Conservation (phyloP, 768 basidiomycete genomes). For the Collybiopsis luxurians region DNA sequence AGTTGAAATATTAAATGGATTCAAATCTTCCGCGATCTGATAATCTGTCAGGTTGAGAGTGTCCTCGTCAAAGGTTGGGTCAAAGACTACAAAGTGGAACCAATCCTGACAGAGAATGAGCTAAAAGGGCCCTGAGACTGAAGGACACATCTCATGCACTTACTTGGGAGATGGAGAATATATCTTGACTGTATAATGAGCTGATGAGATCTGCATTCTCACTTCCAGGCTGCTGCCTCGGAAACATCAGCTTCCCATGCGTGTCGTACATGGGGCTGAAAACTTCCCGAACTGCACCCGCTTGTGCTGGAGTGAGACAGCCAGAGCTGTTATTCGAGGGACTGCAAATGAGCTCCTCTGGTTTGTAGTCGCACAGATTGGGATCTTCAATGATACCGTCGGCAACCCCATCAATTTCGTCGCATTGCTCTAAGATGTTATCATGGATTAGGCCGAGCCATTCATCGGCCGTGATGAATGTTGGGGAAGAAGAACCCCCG, state of each 20-base stretch:
- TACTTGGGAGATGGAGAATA: not conserved
- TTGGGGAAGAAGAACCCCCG: not conserved
- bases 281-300: conserved; percentile 9
- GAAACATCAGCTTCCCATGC: conserved; percentile 4
- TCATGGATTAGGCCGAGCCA: conserved; percentile 14
- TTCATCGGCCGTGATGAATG: conserved; percentile 11
- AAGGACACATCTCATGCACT: not conserved
- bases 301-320: conserved; percentile 15
- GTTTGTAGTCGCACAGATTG: conserved; percentile 14
- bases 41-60: conserved; percentile 2
- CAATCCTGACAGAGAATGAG: not conserved
- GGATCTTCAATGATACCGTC: conserved; percentile 19
- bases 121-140: not conserved
- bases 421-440: conserved; percentile 19
- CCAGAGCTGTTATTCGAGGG: not conserved
- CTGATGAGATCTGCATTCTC: conserved; percentile 1
- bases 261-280: conserved; percentile 11
- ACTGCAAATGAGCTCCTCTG: conserved; percentile 13
- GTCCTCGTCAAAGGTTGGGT: not conserved
- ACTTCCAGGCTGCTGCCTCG: conserved; percentile 12
- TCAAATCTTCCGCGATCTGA: not conserved
- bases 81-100: not conserved
- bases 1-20: conserved; percentile 2
- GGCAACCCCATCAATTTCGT: conserved; percentile 15
- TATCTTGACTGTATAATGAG: not conserved